Evolutionary conservation across 257 asterid species (phyloP), one percentile per base, ranked within the genome.

Genomic region (Echites panduratus): DNA sequence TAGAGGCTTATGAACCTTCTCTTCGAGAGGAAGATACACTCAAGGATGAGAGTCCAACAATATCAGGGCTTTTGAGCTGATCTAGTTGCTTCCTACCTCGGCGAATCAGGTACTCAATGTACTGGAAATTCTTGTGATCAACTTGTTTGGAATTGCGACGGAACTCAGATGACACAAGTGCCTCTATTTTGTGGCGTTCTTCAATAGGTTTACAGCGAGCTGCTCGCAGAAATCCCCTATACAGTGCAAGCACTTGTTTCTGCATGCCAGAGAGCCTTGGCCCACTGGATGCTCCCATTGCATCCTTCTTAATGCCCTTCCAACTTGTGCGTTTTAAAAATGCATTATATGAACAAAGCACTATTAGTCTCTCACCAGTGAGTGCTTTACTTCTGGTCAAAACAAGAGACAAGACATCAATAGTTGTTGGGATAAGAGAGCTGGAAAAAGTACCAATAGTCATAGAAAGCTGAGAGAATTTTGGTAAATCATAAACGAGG

Each of bases 221-320:
- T 76, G 86, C 94, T 82, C 98, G 78, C 58, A 93, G 68, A 77
- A 91, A 93, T 79, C 90, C 97, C 76, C 97, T 81, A 24, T 93
- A 89, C 52, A 91, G 78, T 75, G 92, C 83, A 78, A 93, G 94
- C 69, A 89, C 97, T 84, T 91, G 97, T 83, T 87, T 88, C 79
- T 93, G 98, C 89, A 93, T 85, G 57, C 98, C 97, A 5, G 98
- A 93, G 58, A 89, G 90, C 84, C 82, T 87, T 44, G 90, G 86
- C 64, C 77, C 89, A 69, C 87, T 24, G 3, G 95, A 77, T 66
- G 76, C 74, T 76, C 88, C 94, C 96, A 93, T 93, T 79, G 79
- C 80, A 58, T 70, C 53, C 57, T 78, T 40, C 62, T 64, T 66
- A 8, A 40, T 20, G 68, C 62, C 68, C 56, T 79, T 29, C 44